These are phyloP conservation scores for Astrothelium macrocarpum DNA, from an alignment of 495 filamentous ascomycete species.

Conservation along the genomic window DNA sequence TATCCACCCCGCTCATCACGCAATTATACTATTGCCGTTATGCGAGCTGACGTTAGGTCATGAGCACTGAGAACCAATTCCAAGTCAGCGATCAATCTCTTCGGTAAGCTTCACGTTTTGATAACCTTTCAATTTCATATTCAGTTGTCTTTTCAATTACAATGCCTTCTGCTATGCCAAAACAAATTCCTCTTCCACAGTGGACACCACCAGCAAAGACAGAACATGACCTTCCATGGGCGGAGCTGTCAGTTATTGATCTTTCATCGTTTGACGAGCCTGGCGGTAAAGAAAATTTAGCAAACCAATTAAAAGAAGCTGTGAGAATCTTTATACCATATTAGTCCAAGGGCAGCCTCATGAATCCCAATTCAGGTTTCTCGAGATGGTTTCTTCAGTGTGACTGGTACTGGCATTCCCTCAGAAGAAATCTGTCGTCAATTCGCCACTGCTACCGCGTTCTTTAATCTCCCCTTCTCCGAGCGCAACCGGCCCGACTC, in stretches of 20 bases:
- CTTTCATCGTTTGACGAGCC: conserved; percentile 41
- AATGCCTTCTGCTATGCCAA: conserved; percentile 2
- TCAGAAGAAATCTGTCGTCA: conserved; percentile 49
- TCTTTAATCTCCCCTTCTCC: conserved; percentile 39
- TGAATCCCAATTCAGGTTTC: conserved; percentile 1
- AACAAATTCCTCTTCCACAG: neutral
- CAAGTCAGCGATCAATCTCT: neutral
- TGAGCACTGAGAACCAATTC: too few relatives aligned
- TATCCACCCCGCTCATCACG: conserved; percentile 1
- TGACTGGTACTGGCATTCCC: conserved; percentile 44
- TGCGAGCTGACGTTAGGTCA: neutral
- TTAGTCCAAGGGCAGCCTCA: neutral
- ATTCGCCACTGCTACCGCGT: conserved; percentile 45
- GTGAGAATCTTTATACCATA: conserved; percentile 30
- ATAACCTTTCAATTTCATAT: neutral
- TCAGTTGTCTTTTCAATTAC: neutral
- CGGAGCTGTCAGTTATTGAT: conserved; percentile 48
- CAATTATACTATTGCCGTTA: neutral
- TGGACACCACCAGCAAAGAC: conserved; percentile 4
- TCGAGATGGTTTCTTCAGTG: conserved; percentile 42
- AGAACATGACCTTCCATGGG: conserved; percentile 29
- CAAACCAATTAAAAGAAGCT: conserved; percentile 48
- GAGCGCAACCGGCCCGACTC: neutral
- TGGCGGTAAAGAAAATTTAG: conserved; percentile 45
- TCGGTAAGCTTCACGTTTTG: too few relatives aligned